Percentiles rank a stretch among this genome's conserved stretches.
These are phyloP conservation scores for Danielia reshetovae DNA, from an alignment of 805 yeast genomes.

Conservation along the genomic window DNA sequence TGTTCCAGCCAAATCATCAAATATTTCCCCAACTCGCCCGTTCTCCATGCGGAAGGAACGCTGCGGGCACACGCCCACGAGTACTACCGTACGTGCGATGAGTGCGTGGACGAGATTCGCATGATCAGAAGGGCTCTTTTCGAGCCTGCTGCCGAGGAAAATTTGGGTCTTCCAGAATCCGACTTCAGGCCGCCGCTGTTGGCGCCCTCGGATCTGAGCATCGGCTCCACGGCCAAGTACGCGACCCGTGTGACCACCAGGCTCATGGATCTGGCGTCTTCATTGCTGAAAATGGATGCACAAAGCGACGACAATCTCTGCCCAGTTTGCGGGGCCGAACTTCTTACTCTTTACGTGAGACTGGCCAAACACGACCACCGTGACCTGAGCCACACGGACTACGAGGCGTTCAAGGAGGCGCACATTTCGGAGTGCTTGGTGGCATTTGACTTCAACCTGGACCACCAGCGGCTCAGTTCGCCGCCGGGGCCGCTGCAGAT, in stretches of 20 bases:
- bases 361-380: slow-evolving; percentile 11
- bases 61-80: slow-evolving; percentile 11
- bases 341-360: slow-evolving; percentile 20
- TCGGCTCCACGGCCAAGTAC: slow-evolving; percentile 15
- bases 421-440: slow-evolving; percentile 77
- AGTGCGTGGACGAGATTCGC: slow-evolving; percentile 55
- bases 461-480: slow-evolving; percentile 41
- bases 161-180: neutral
- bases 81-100: slow-evolving; percentile 67
- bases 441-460: slow-evolving; percentile 61
- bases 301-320: slow-evolving; percentile 33
- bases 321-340: slow-evolving; percentile 39
- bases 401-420: slow-evolving; percentile 45
- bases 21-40: slow-evolving; percentile 18
- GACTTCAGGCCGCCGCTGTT: neutral
- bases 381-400: slow-evolving; percentile 17
- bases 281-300: slow-evolving; percentile 19
- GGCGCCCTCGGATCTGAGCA: neutral
- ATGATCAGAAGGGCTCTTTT: slow-evolving; percentile 20
- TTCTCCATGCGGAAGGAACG: slow-evolving; percentile 15
- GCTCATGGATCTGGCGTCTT: slow-evolving; percentile 17
- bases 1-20: slow-evolving; percentile 55
- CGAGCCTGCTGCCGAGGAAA: slow-evolving; percentile 2
- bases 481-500: slow-evolving; percentile 27
- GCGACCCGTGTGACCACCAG: slow-evolving; percentile 16